These are phyloP conservation scores for Mycosphaerella sp. DNA, from an alignment of 2,329 filamentous ascomycete genomes.

Conservation along the genomic window DNA sequence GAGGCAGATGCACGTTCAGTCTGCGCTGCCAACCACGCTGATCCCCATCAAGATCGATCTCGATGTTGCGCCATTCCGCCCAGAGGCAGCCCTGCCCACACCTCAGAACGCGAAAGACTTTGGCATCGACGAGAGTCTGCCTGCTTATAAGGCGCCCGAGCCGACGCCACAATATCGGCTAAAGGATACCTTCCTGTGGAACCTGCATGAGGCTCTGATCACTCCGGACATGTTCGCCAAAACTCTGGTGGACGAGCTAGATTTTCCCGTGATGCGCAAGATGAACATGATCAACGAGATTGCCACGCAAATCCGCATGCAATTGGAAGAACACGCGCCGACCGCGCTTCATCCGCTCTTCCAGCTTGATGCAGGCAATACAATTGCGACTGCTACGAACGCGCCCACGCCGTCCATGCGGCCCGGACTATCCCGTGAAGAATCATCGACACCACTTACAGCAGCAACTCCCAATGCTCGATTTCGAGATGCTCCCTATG, in stretches of 20 bases:
- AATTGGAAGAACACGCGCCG: slow-evolving; percentile 92
- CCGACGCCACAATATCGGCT: slow-evolving; percentile 77
- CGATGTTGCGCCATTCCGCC: slow-evolving; percentile 74
- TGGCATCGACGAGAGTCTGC: slow-evolving; percentile 63
- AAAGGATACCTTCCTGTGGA: slow-evolving; percentile 96
- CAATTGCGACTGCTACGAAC: slow-evolving; percentile 28
- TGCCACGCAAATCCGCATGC: slow-evolving; percentile 87
- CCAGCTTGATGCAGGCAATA: slow-evolving; percentile 47
- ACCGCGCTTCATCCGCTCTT: slow-evolving; percentile 91
- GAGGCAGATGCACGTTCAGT: slow-evolving; percentile 57
- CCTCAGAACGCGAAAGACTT: slow-evolving; percentile 54
- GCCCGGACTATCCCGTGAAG: slow-evolving; percentile 45
- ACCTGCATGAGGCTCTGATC: slow-evolving; percentile 86
- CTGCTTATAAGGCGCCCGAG: slow-evolving; percentile 75
- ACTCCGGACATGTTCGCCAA: slow-evolving; percentile 96
- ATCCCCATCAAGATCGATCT: slow-evolving; percentile 96
- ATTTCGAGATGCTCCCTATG: slow-evolving; percentile 41
- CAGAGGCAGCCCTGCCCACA: slow-evolving; percentile 58
- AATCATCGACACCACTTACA: slow-evolving; percentile 41
- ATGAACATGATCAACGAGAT: slow-evolving; percentile 68
- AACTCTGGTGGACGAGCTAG: slow-evolving; percentile 82
- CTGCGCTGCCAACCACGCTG: slow-evolving; percentile 76
- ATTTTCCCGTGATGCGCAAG: slow-evolving; percentile 67
- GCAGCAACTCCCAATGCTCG: slow-evolving; percentile 27
- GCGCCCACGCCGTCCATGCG: slow-evolving; percentile 32